Evolutionary conservation across 352 stramenopile genomes (phyloP), one percentile per base, ranked within the genome.

Genomic region (Globisporangium camurandrum): DNA sequence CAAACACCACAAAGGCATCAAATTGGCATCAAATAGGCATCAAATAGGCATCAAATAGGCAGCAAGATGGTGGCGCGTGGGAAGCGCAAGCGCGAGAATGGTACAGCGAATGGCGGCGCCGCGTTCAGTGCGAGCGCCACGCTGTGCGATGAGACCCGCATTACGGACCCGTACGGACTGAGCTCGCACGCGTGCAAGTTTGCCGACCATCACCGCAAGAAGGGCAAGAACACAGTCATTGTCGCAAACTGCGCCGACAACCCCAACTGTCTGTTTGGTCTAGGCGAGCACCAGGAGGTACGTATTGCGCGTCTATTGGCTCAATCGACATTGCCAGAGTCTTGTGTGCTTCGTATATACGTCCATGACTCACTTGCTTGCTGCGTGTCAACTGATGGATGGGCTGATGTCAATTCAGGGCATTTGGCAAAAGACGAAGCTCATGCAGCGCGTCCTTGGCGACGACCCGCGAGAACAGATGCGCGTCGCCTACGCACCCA

Each of bases 181-280:
- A 41, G 60, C 19, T 30, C 64, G 24, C 47, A 45, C n/a, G 59
- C 72, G 24, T 93, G 81, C 37, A 64, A 57, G 16, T 56, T 84
- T 12, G 52, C 62, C 0, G 75, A 88, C 54, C 82, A 93, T 53
- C 71, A 76, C 55, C 64, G 62, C 30, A 76, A 76, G 58, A 78
- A 81, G 46, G 59, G 40, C 51, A 75, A 76, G 37, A 54, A 46
- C 23, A 39, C 44, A 3, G 17, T 45, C 0, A 59, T 72, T 14
- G 8, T 74, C 17, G 62, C 63, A 49, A 95, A 93, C 56, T 95
- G 85, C 57, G 58, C 49, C 2, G 63, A 86, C 49, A 95, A 95
- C 49, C 83, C 83, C 52, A 93, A 94, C 58, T 94, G 83, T 47
- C 67, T 93, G 37, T 95, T 74, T 28, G 85, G 85, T 3, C 63